Conservation (phyloP, 352 stramenopile genomes). For the Phytophthora citricola region DNA sequence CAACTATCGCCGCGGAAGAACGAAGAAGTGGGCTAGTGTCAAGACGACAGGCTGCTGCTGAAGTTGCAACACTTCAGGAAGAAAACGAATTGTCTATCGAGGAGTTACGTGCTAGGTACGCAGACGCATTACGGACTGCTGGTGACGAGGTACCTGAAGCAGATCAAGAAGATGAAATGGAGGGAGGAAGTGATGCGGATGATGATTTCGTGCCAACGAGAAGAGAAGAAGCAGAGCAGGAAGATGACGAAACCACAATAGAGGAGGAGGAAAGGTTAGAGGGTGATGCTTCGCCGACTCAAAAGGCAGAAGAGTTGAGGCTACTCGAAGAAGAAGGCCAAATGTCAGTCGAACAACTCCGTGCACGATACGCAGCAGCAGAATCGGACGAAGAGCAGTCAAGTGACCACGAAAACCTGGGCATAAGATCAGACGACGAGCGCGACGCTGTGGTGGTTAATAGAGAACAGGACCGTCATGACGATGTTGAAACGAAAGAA, state of each 20-base stretch:
- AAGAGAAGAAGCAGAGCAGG: slow-evolving; percentile 45
- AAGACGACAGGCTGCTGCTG: slow-evolving; percentile 49
- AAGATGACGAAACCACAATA: slow-evolving; percentile 93
- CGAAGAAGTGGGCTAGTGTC: slow-evolving; percentile 36
- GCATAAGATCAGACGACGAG: slow-evolving; percentile 1
- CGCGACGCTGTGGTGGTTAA: slow-evolving; percentile 10
- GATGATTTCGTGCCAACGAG: slow-evolving; percentile 28
- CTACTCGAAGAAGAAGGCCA: slow-evolving; percentile 91
- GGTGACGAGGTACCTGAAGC: slow-evolving; percentile 9
- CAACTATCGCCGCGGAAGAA: slow-evolving; percentile 90
- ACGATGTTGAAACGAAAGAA: slow-evolving; percentile 5
- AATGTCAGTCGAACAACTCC: slow-evolving; percentile 92
- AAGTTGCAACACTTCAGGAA: slow-evolving; percentile 88
- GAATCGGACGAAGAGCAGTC: slow-evolving; percentile 18
- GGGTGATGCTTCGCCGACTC: slow-evolving; percentile 42
- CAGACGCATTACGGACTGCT: slow-evolving; percentile 20
- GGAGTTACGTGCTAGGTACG: slow-evolving; percentile 62
- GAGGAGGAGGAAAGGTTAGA: slow-evolving; percentile 77
- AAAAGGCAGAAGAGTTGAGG: slow-evolving; percentile 85
- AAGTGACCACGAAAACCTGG: slow-evolving; percentile 1
- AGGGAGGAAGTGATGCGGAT: slow-evolving; percentile 10
- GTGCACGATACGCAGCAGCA: slow-evolving; percentile 48
- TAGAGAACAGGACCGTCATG: slow-evolving; percentile 6
- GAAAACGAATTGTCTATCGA: slow-evolving; percentile 95
- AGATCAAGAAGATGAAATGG: slow-evolving; percentile 8